Evolutionary conservation across 495 filamentous ascomycete species (phyloP).

Genomic region (Tuber calosporum): DNA sequence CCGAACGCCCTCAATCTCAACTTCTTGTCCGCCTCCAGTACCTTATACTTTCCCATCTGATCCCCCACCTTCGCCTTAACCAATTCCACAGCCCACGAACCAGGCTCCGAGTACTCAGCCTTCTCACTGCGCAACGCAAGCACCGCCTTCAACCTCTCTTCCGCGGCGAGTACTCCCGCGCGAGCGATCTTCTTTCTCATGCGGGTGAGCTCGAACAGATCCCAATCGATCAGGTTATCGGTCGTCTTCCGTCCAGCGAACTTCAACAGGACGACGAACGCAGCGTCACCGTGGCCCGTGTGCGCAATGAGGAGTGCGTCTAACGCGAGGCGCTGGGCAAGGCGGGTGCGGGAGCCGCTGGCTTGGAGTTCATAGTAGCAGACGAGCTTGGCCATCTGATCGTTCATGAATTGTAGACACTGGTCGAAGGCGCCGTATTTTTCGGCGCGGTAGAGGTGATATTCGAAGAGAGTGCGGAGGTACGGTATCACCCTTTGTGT

Average conservation of each 20-base stretch:
- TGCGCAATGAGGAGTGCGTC: neutral
- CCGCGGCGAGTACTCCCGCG: neutral
- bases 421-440: neutral
- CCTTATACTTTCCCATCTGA: neutral
- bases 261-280: neutral
- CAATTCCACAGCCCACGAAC: neutral
- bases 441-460: neutral
- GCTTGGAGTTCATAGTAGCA: neutral
- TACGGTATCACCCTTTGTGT: neutral
- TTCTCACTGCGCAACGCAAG: neutral
- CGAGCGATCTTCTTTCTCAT: neutral
- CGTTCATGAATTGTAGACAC: neutral
- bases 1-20: neutral
- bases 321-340: neutral
- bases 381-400: neutral
- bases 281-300: neutral
- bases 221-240: neutral
- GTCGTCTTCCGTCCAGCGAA: neutral
- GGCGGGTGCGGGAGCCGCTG: neutral
- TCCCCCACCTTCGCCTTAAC: neutral
- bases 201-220: neutral
- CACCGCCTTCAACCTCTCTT: neutral
- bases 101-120: neutral
- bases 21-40: neutral
- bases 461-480: neutral